Base-by-base conservation (phyloP, 768 basidiomycete species). In the Crepidotus variabilis region DNA sequence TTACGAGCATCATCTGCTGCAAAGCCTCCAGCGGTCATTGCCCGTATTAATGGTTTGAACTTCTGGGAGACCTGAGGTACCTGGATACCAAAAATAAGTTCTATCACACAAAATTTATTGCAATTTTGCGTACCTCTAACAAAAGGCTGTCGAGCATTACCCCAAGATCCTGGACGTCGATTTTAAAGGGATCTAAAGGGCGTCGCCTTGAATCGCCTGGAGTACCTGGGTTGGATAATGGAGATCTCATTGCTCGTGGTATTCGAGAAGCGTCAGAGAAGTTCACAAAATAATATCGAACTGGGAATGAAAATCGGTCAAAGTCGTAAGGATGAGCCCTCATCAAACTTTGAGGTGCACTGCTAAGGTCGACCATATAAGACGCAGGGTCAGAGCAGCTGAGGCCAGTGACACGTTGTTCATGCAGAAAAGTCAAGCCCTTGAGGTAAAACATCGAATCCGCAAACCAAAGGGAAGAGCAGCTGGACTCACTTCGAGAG, bases 381-480 rank as follows among this genome's bases (percentile, higher is more conserved):
- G 72, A 72, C 18, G 62, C 61, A 9, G 71, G 66, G 16, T 74
- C 67, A 23, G 67, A 64, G 61, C 71, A 72, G 14, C 66, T 68
- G 14, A 80, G 57, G 35, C 70, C 68, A 3, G 71, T 73, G 36
- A 82, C 71, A 8, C 61, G 59, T 50, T 75, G 74, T 65, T 82
- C 79, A 62, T 80, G 80, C 13, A 81, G 63, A 57, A 81, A 82
- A 2, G 76, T 69, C 18, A 81, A 68, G 6, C 76, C 79, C 75
- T 79, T 39, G 32, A 32, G 14, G 36, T 28, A 8, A 28, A 28
- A 28, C 3, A 28, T 28, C 28, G 28, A 28, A 32, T 47, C 2
- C 50, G 22, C n/a, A 47, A 23, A 45, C 54, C 11, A 16, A 35
- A 9, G 11, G 8, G 10, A 16, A 11, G 22, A 59, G 13, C 28